Evolutionary conservation across 257 asterid genomes (phyloP).

Genomic region (Sherardia arvensis): DNA sequence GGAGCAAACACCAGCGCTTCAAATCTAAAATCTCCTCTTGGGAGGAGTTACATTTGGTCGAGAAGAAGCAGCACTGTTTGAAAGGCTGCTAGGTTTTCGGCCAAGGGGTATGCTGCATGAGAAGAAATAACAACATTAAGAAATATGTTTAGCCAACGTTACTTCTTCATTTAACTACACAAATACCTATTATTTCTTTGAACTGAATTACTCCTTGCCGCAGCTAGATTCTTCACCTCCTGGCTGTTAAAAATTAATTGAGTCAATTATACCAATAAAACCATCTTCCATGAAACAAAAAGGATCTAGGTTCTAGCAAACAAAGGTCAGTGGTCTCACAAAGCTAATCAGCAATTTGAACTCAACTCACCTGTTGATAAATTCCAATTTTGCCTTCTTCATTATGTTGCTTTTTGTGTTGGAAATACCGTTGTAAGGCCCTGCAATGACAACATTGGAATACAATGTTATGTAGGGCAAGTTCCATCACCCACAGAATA

Average conservation of each 20-base stretch:
- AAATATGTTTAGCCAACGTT: neutral
- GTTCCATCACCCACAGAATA: neutral
- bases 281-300: neutral
- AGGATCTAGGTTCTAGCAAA: neutral
- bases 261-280: constrained; percentile 8
- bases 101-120: constrained; percentile 12
- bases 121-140: neutral
- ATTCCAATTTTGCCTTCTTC: constrained; percentile 91
- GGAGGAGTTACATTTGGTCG: constrained; percentile 10
- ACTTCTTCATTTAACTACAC: neutral
- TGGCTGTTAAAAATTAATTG: constrained; percentile 38
- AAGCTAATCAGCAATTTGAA: too few species aligned
- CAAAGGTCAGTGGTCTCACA: neutral
- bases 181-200: constrained; percentile 43
- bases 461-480: constrained; percentile 1
- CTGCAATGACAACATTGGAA: constrained; percentile 20
- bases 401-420: constrained; percentile 65
- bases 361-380: constrained; percentile 51
- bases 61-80: constrained; percentile 18
- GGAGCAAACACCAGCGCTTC: neutral
- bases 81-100: constrained; percentile 13
- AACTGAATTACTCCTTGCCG: constrained; percentile 47
- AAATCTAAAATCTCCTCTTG: constrained; percentile 6
- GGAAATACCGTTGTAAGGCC: constrained; percentile 37
- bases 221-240: constrained; percentile 66